Base-by-base conservation (phyloP, 148 eudicot species). In the Camellia japonica region DNA sequence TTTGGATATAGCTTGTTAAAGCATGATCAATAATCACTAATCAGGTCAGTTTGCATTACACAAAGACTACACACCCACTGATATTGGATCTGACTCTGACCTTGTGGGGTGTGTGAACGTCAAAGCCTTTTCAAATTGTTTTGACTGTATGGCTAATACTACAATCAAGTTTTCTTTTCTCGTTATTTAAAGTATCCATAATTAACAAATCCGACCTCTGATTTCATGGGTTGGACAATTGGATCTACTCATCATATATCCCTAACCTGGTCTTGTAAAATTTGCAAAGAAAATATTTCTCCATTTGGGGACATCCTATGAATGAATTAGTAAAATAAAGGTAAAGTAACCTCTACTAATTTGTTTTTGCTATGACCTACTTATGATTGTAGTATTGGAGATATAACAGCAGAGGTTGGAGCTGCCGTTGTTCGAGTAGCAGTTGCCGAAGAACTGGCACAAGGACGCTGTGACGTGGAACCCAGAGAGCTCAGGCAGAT, bases 331-430 rank as follows among this genome's bases (percentile, higher is more conserved):
- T 55, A 73, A 23, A 16, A 13, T 38, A 30, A 30, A 59, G 30
- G 52, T 13, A 41, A 52, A 18, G 13, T 30, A 68, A 54, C 7
- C 47, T 68, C 16, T 38, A 3, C 69, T 77, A 9, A 77, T 62
- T 49, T 47, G 7, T 51, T 23, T 23, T 23, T 23, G 0, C 58
- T 43, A 15, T 83, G 59, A 41, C 67, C 20, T 18, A 10, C 74
- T 46, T 66, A 60, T 1, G 3, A 42, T 65, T 90, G 86, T 90
- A 96, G 98, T 83, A 96, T 94, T 80, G 78, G 99, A 87, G 92
- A 94, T 71, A 94, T 93, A 74, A 96, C 99, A 43, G 95, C 97
- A 61, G 91, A 93, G 83, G 98, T 96, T 71, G 98, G 86, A 79
- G 94, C 97, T 84, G 94, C 95, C 74, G 97, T 96, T 67, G 5